Evolutionary conservation across 768 basidiomycete genomes (phyloP), one percentile per base, ranked within the genome.

Genomic region (Leccinum fibrillosum): DNA sequence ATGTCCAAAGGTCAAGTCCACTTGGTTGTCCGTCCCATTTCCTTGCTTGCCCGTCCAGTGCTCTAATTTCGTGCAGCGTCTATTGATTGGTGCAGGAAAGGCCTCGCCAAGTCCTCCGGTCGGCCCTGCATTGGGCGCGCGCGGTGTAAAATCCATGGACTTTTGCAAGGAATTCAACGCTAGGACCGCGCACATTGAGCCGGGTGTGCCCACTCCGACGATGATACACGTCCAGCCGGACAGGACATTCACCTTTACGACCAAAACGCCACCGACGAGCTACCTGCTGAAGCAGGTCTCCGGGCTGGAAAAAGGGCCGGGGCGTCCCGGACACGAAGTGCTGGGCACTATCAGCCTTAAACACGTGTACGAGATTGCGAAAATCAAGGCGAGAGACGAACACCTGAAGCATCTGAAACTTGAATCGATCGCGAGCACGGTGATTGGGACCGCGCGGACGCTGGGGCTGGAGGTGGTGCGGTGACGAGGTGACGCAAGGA

Each of bases 161-260:
- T 99, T 99, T 71, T 97, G 94, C 81, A 99, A 98, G 74, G 94
- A 98, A 73, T 99, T 98, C 78, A 99, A 99, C 70, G 95, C 96
- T n/a, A 87, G 88, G 62, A 98, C 96, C 19, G 88, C 92, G 32
- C 88, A 92, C 71, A 82, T 96, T 37, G 83, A 86, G 61, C 86
- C 88, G 17, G 92, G 92, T 35, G 83, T 90, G 10, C 96, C 97
- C 7, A 84, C 85, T 39, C 96, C 97, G 10, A 97, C 94, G n/a
- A 76, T 89, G 60, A 95, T 99, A 69, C 91, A 86, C 55, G 89
- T 99, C 58, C 88, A 92, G 66, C 92, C 96, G 55, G 97, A 99
- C 79, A 89, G 94, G 61, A 84, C 95, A 54, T 99, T 99, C 79
- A 85, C 89, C 52, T 98, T 99, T 77, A 70, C 89, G 69, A 92